These are phyloP conservation scores for Hanseniaspora hatyaiensis DNA, from an alignment of 805 yeast species.

Conservation along the genomic window DNA sequence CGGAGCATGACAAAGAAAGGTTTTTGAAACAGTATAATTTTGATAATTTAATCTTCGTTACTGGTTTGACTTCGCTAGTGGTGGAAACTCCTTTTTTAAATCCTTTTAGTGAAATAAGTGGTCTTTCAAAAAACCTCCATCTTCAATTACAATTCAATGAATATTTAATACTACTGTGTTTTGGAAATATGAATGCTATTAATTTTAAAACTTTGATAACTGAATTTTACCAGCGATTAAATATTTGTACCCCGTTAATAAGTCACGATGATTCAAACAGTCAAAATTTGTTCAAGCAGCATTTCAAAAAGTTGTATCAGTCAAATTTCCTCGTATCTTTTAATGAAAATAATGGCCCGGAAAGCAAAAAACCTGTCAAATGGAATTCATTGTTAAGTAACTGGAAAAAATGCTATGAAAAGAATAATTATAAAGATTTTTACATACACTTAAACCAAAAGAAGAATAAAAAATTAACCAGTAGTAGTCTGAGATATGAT, in stretches of 20 bases:
- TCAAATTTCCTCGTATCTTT: background rate
- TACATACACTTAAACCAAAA: background rate
- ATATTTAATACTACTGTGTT: background rate
- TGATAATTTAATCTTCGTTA: background rate
- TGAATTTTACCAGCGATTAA: background rate
- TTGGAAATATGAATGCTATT: background rate
- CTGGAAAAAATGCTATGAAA: constrained; percentile 6
- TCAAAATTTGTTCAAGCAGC: background rate
- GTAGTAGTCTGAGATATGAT: background rate
- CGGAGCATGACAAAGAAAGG: background rate
- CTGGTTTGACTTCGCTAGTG: background rate
- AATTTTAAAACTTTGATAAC: background rate
- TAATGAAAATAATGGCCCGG: too few species aligned
- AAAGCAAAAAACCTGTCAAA: background rate
- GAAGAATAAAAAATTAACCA: background rate
- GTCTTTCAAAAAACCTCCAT: too few species aligned
- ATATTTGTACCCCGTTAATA: background rate
- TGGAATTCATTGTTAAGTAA: background rate
- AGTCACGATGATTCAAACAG: background rate
- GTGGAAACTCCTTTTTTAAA: constrained; percentile 2
- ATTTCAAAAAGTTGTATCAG: constrained; percentile 3
- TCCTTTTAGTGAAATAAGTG: background rate
- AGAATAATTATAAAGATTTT: background rate
- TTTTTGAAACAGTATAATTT: constrained; percentile 4
- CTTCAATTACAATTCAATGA: background rate